Base-by-base conservation (phyloP, 179 eudicot genomes). In the Camellia oleifera region DNA sequence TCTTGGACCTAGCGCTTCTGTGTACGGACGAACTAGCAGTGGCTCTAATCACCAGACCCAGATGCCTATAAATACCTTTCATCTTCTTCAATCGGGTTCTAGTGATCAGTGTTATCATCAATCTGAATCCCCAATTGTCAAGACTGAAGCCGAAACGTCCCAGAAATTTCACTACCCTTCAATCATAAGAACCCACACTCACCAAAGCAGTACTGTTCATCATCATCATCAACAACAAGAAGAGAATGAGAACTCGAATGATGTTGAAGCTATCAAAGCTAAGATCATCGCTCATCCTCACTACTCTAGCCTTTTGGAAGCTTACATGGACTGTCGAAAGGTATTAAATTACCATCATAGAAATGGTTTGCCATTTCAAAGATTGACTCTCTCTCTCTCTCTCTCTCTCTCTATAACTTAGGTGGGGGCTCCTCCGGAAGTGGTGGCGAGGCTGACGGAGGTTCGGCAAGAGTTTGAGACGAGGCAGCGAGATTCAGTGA, bases 341-440 rank as follows among this genome's bases (percentile, higher is more conserved):
- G 94, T 48, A 48, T 4, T 7, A 4, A 4, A 4, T 48, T 7
- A 4, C 7, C 7, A 48, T 4, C 52, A 48, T 48, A 48, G 52
- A 48, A 48, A 48, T 4, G 52, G 5, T 7, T 7, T 48, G 7
- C 52, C 52, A 48, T 7, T 48, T 48, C 52, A 48, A 48, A 48
- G 52, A 48, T 4, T 74, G 57, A 23, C 42, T 54, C 65, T 69
- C 10, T 42, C 66, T 74, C 74, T 66, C 73, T 23, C 50, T 61
- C 53, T 76, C 45, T 61, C 5, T 67, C 7, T 81, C 17, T n/a
- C 18, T 53, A 0, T 64, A 3, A 23, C 50, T 0, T 20, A 92
- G 98, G 97, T 95, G 63, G 98, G 98, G 72, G 97, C 98, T 20
- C 97, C 98, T 12, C 94, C 97, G 17, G 98, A 95, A 62, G 90